These are phyloP conservation scores for Phaeotremella skinneri DNA, from an alignment of 768 basidiomycete genomes.

Conservation along the genomic window DNA sequence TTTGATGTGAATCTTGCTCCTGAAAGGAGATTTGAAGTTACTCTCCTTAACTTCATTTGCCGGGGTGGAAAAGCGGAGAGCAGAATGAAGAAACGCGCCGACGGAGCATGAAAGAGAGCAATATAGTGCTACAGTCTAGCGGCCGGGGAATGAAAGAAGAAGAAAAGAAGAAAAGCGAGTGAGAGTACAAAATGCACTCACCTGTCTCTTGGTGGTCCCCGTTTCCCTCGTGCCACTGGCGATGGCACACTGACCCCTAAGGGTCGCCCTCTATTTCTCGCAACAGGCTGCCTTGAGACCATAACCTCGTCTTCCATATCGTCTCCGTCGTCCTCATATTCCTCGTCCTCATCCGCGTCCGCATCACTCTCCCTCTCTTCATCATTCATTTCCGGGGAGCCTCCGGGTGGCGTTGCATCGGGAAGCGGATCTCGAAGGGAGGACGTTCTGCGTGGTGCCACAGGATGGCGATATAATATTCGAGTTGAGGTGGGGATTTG, in stretches of 20 bases:
- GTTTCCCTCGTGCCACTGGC: neutral
- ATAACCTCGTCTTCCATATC: conserved; percentile 1
- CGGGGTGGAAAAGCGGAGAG: no score
- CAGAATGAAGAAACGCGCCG: no score
- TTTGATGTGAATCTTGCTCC: no score
- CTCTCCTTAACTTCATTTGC: no score
- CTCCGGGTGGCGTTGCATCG: conserved; percentile 17
- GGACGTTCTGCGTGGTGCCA: conserved; percentile 13
- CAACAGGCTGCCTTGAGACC: neutral
- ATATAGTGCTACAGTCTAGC: no score
- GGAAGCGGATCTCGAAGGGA: conserved; percentile 14
- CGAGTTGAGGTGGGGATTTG: neutral
- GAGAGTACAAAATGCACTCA: no score
- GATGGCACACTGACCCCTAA: neutral
- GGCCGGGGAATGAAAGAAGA: no score
- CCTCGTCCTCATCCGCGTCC: conserved; percentile 10
- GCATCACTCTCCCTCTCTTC: conserved; percentile 14
- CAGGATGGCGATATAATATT: neutral
- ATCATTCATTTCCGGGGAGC: neutral
- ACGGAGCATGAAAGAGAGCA: no score
- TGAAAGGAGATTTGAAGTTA: no score
- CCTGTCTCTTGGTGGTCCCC: neutral
- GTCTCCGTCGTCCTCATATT: neutral
- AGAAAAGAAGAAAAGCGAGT: no score
- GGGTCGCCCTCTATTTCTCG: neutral